Conservation (phyloP, 1,284 basidiomycete genomes). For the Cutaneotrichosporon dermatis region DNA sequence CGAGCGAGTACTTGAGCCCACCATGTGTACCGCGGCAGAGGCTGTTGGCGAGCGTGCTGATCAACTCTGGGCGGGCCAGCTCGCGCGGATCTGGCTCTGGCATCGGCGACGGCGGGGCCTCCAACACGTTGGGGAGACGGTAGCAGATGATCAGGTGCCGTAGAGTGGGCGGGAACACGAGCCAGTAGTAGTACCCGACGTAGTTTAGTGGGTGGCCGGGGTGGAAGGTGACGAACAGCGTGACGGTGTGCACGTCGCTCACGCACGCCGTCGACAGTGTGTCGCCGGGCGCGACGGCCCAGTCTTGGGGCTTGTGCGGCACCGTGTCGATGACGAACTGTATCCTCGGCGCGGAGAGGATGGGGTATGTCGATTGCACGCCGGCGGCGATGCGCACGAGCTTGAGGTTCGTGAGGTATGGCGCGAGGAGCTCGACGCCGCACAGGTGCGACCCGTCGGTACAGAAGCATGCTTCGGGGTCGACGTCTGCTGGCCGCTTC, state of each 20-base stretch:
- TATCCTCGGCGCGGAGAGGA: not conserved
- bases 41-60: not conserved
- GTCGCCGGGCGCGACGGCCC: not conserved
- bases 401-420: not conserved
- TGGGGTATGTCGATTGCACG: not conserved
- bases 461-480: not conserved
- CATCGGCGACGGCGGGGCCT: not conserved
- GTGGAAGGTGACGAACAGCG: not conserved
- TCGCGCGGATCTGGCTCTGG: not conserved
- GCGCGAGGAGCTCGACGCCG: not conserved
- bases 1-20: not conserved
- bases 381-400: not conserved
- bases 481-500: not conserved
- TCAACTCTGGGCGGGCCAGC: not conserved
- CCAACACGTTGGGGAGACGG: not conserved
- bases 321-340: not conserved
- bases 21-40: not conserved
- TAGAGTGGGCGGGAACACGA: not conserved
- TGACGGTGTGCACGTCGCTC: not conserved
- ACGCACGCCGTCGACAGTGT: not conserved
- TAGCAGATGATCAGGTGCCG: not conserved
- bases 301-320: not conserved
- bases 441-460: not conserved
- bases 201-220: not conserved
- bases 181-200: slow-evolving; percentile 1